These are phyloP conservation scores for Ophiostoma pallidulum DNA, from an alignment of 2,329 filamentous ascomycete genomes.

Conservation along the genomic window DNA sequence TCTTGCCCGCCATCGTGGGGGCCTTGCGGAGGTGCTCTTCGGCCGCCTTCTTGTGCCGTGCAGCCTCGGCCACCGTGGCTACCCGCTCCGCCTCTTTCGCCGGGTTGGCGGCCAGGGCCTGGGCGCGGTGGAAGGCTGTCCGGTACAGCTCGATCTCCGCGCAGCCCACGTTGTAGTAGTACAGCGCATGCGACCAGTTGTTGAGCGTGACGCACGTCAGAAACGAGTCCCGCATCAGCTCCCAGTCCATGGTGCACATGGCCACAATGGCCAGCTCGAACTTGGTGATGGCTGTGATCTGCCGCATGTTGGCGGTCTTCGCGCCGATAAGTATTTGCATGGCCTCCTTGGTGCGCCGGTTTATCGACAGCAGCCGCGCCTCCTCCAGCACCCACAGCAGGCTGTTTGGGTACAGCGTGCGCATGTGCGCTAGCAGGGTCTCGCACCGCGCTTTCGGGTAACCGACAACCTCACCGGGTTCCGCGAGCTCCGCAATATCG, in stretches of 20 bases:
- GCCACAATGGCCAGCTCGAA: constrained; percentile 75
- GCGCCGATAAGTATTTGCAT: constrained; percentile 46
- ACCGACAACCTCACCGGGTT: constrained; percentile 51
- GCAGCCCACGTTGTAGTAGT: constrained; percentile 77
- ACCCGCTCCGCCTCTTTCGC: constrained; percentile 12
- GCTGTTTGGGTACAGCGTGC: constrained; percentile 67
- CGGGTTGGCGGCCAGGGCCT: constrained; percentile 22
- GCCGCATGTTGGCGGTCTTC: constrained; percentile 64
- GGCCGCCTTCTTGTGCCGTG: constrained; percentile 51
- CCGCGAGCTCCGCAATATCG: constrained; percentile 37
- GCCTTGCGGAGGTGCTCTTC: constrained; percentile 63
- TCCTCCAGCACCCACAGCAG: constrained; percentile 84
- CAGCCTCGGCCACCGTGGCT: constrained; percentile 30
- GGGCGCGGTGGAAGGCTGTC: constrained; percentile 36
- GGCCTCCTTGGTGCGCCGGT: constrained; percentile 56
- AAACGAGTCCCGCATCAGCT: constrained; percentile 65
- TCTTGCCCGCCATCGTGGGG: constrained; percentile 67
- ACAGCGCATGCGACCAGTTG: constrained; percentile 82
- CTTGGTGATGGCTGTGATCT: constrained; percentile 73
- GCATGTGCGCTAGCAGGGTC: constrained; percentile 62
- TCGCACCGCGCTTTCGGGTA: constrained; percentile 63
- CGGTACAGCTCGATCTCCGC: constrained; percentile 78
- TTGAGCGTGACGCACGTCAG: constrained; percentile 68
- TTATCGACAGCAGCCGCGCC: constrained; percentile 62
- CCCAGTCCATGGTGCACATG: constrained; percentile 72